Evolutionary conservation across 208 protist genomes (phyloP).

Genomic region (Leishmania tarentolae): DNA sequence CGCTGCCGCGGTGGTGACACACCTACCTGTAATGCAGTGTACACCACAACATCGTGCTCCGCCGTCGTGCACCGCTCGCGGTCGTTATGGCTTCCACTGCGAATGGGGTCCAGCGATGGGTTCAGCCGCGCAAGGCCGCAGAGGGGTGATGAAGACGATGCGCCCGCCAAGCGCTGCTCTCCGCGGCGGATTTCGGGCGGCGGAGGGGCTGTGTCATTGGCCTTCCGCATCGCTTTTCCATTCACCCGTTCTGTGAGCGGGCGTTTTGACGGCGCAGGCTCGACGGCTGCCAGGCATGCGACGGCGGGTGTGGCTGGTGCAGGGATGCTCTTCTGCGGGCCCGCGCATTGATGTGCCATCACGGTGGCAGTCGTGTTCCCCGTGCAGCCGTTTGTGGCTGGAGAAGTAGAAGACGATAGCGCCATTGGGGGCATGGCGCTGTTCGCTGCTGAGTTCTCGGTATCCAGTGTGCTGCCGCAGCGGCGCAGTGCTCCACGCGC

Average conservation of each 20-base stretch:
- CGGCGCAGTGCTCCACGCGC: slow-evolving; percentile 14
- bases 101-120: not conserved
- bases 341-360: not conserved
- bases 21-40: slow-evolving; percentile 34
- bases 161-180: slow-evolving; percentile 23
- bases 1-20: slow-evolving; percentile 43
- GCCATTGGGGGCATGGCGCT: not conserved
- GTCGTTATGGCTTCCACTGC: not conserved
- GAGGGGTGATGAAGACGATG: slow-evolving; percentile 3
- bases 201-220: not conserved
- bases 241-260: not conserved
- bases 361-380: not conserved
- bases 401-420: not conserved
- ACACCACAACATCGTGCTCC: slow-evolving; percentile 40
- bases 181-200: slow-evolving; percentile 21
- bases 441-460: not conserved
- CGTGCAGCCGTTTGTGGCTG: not conserved
- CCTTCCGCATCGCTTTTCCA: not conserved
- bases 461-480: not conserved
- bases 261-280: not conserved
- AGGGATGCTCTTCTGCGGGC: not conserved
- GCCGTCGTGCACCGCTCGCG: slow-evolving; percentile 16
- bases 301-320: not conserved
- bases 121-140: slow-evolving; percentile 17
- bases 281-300: no score